Conservation (phyloP, 2,329 filamentous ascomycete genomes). For the Nothophaeocryptopus gaeumannii region DNA sequence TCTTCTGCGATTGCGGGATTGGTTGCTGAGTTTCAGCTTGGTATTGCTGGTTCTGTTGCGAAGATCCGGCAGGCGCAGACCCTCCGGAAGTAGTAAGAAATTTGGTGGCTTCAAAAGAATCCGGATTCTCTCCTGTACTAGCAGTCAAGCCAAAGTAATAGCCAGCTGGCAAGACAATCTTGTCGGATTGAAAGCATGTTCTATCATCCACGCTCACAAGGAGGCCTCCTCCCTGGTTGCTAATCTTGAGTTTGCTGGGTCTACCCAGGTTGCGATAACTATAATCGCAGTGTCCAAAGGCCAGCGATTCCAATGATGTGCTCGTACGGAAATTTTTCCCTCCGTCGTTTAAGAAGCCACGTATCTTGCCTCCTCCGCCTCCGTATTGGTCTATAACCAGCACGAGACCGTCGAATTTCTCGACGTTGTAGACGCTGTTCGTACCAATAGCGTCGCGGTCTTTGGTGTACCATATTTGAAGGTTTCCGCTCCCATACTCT, state of each 20-base stretch:
- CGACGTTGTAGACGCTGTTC: slow-evolving; percentile 78
- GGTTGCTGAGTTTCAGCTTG: slow-evolving; percentile 31
- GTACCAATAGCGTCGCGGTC: slow-evolving; percentile 63
- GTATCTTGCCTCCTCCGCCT: slow-evolving; percentile 72
- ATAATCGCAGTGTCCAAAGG: slow-evolving; percentile 91
- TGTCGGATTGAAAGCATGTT: slow-evolving; percentile 78
- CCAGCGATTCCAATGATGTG: slow-evolving; percentile 74
- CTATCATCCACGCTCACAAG: slow-evolving; percentile 76
- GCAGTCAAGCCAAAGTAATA: slow-evolving; percentile 87
- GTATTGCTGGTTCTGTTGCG: slow-evolving; percentile 32
- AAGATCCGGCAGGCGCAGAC: slow-evolving; percentile 30
- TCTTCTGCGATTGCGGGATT: slow-evolving; percentile 22
- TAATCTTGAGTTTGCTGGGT: slow-evolving; percentile 75
- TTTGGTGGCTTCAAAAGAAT: slow-evolving; percentile 92
- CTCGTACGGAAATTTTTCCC: slow-evolving; percentile 73
- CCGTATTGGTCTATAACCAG: slow-evolving; percentile 83
- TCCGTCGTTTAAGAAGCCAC: slow-evolving; percentile 93
- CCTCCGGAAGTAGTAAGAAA: slow-evolving; percentile 63
- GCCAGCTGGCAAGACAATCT: slow-evolving; percentile 69
- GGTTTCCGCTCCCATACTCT: slow-evolving; percentile 80
- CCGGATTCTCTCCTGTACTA: slow-evolving; percentile 83
- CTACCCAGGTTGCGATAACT: slow-evolving; percentile 87
- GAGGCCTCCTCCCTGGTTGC: slow-evolving; percentile 62
- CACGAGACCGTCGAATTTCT: slow-evolving; percentile 84
- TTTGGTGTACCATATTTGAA: slow-evolving; percentile 88